Base-by-base conservation (phyloP, 106 monocot species). In the Phalaenopsis aphrodite region DNA sequence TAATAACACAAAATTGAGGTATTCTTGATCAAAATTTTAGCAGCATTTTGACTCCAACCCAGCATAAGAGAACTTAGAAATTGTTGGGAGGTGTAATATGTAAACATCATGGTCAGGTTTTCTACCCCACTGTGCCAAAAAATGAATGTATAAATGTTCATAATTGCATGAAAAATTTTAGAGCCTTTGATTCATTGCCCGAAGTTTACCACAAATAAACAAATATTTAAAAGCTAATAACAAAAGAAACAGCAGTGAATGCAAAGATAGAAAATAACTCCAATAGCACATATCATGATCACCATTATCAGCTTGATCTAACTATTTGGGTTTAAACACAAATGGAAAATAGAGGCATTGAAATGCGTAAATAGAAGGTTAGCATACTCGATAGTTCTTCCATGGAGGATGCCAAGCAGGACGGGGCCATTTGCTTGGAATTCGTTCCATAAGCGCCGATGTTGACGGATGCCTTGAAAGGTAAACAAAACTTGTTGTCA, bases 391-490 rank as follows among this genome's bases (percentile, higher is more conserved):
- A 66, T 98, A 98, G 58, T 94, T 92, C 82, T 91, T 99, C 98
- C 98, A 99, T 55, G 94, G 98, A 83, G 94, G 80, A 90, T 89
- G 98, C 98, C 98, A 99, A 45, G 83, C 67, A 76, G 98, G 98
- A 86, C 92, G 87, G 71, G 98, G 98, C 98, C 98, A 99, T 89
- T 87, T 99, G 78, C 98, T 94, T 41, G 94, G 86, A 76, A 94
- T 84, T 72, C 98, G 89, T 85, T 99, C 98, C 84, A 95, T 91
- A 71, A 98, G 80, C 69, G 94, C 94, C 39, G 92, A 94, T 64
- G 93, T 92, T 15, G 92, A 89, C 37, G 88, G 85, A 83, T 56
- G 48, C 80, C 90, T 92, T 45, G 23, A 68, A 82, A 72, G 77
- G 5, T 58, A 77, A 37, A 68, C 3, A 76, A 78, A 74, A 3